A percentile compares a stretch with the other conserved stretches of the same genome.
phyloP scores from a whole-genome alignment of 129 eudicot genomes.

The Solidago caesia region DNA sequence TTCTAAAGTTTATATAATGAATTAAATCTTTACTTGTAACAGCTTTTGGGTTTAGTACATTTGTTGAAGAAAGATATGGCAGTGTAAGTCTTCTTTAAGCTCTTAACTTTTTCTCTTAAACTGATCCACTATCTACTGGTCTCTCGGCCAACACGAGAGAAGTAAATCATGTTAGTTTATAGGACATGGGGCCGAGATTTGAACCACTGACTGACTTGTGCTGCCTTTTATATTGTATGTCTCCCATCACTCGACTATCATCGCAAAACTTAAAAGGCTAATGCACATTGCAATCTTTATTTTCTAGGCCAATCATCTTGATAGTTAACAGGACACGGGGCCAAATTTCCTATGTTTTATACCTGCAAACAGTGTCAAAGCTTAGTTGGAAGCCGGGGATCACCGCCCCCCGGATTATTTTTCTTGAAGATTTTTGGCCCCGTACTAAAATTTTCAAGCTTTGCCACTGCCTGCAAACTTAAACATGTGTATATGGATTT shows the following conservation, averaged over 20 bases:
- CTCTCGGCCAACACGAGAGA: too few relatives aligned
- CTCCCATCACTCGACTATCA: too few relatives aligned
- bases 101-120: slow-evolving; percentile 9
- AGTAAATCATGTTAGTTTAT: too few relatives aligned
- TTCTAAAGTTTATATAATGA: too few relatives aligned
- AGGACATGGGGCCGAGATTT: too few relatives aligned
- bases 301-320: not conserved
- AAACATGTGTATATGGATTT: not conserved
- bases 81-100: slow-evolving; percentile 30
- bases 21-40: slow-evolving; percentile 20
- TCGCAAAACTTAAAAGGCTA: too few relatives aligned
- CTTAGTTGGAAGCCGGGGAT: too few relatives aligned
- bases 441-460: not conserved
- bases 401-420: not conserved
- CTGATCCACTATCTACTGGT: not conserved
- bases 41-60: slow-evolving; percentile 5
- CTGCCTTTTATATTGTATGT: too few relatives aligned
- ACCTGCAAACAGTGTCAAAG: not conserved
- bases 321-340: too few relatives aligned
- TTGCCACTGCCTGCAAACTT: not conserved
- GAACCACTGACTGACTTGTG: too few relatives aligned
- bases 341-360: not conserved
- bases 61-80: slow-evolving; percentile 24
- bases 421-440: not conserved
- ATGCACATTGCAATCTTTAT: not conserved